Base-by-base conservation (phyloP, 768 basidiomycete species). In the Panellus pusillus region DNA sequence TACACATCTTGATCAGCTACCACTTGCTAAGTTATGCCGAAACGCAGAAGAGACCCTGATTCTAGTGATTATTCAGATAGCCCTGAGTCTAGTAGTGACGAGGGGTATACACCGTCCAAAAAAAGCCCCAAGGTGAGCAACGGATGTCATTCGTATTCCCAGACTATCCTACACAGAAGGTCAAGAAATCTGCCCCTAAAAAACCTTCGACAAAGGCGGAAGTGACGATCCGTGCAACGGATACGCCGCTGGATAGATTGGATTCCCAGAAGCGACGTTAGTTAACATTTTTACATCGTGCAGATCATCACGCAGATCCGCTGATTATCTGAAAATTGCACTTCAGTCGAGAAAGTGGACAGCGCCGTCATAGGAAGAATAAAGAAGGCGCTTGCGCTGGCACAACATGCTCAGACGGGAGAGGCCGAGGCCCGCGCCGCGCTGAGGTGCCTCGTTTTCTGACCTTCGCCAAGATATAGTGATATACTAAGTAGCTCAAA, bases 371-470 rank as follows among this genome's bases (percentile, higher is more conserved):
- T 65, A 17, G 55, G 44, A 3, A 41, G 55, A 32, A 61, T 61
- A 17, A 56, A 52, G 39, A 61, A 61, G 28, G 64, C 63, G 9
- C 57, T 65, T 2, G 43, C 61, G n/a, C 49, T 65, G 17, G 64
- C 63, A 11, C 36, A 29, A 1, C 63, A 64, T 38, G 43, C 18
- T 13, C 53, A 52, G 13, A 65, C 64, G 12, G 61, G 63, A 18
- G 63, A 65, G 47, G 55, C 54, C 20, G 63, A 65, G 52, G 64
- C 63, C 17, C 54, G 54, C 17, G 61, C 61, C 5, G 64, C 64
- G n/a, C 50, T 65, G 15, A 60, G 64, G 61, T 60, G 19, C 17
- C 38, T 7, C 12, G 9, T 18, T 44, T 28, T 15, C 24, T 29
- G 9, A n/a, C 14, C 35, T 31, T 37, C 12, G 17, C 20, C 12